Evolutionary conservation across 768 basidiomycete species (phyloP).

Genomic region (Kwoniella dendrophila): DNA sequence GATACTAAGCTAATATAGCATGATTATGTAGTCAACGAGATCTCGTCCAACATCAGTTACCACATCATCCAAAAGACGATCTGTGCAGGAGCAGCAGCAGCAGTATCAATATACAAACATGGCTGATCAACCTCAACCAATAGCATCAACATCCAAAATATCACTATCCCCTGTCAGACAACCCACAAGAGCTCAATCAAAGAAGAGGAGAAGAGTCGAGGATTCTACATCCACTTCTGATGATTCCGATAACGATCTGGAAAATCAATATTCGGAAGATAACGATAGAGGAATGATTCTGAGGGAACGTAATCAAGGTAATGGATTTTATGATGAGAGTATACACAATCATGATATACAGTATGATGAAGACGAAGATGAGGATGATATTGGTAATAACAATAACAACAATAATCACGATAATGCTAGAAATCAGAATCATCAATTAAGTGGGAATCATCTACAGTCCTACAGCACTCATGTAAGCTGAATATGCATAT

Average conservation of each 20-base stretch:
- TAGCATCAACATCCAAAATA: slow-evolving; percentile 11
- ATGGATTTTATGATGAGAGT: too few relatives aligned
- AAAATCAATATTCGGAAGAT: not conserved
- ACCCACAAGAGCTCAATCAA: slow-evolving; percentile 18
- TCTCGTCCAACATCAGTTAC: not conserved
- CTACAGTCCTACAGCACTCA: too few relatives aligned
- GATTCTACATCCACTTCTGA: slow-evolving; percentile 18
- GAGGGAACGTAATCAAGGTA: too few relatives aligned
- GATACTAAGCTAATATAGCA: not conserved
- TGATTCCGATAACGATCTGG: not conserved
- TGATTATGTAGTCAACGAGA: not conserved
- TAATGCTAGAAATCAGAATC: too few relatives aligned
- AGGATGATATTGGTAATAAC: too few relatives aligned
- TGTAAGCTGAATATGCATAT: too few relatives aligned
- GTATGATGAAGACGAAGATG: too few relatives aligned
- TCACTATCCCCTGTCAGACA: slow-evolving; percentile 12
- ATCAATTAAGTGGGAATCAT: too few relatives aligned
- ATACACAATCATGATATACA: too few relatives aligned
- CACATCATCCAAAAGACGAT: not conserved
- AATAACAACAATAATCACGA: not conserved
- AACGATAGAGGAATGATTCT: too few relatives aligned
- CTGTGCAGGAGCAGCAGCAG: not conserved
- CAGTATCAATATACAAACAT: not conserved
- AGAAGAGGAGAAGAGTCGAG: slow-evolving; percentile 22
- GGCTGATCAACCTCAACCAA: not conserved